These are phyloP conservation scores for Pelargonium exstipulatum DNA, from an alignment of 441 rosid species.

Conservation along the genomic window DNA sequence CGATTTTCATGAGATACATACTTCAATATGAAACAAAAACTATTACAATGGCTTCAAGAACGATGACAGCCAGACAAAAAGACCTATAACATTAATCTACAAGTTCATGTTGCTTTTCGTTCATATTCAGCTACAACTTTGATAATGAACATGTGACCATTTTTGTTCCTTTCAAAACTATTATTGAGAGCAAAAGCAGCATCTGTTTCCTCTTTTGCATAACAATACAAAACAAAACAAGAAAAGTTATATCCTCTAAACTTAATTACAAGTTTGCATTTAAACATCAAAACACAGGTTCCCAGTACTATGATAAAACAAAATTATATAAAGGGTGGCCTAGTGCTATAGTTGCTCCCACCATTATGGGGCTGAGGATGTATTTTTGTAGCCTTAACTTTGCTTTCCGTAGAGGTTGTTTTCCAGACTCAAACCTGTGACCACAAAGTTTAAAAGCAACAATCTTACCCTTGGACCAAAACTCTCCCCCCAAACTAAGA, in stretches of 20 bases:
- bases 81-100: neutral
- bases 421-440: neutral
- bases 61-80: neutral
- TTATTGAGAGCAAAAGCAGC: neutral
- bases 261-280: neutral
- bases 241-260: neutral
- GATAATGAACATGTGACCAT: neutral
- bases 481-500: constrained; percentile 12
- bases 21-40: neutral
- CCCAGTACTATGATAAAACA: neutral
- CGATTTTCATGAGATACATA: neutral
- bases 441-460: neutral
- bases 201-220: neutral
- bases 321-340: neutral
- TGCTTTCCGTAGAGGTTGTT: too few species aligned
- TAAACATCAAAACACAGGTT: neutral
- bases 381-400: too few species aligned
- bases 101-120: neutral
- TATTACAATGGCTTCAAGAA: constrained; percentile 5
- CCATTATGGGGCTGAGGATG: neutral
- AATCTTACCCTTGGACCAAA: neutral
- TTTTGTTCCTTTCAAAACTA: neutral
- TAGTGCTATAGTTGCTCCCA: neutral
- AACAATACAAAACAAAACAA: too few species aligned
- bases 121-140: neutral